These are phyloP conservation scores for Croton setiger DNA, from an alignment of 441 rosid genomes.

Conservation along the genomic window DNA sequence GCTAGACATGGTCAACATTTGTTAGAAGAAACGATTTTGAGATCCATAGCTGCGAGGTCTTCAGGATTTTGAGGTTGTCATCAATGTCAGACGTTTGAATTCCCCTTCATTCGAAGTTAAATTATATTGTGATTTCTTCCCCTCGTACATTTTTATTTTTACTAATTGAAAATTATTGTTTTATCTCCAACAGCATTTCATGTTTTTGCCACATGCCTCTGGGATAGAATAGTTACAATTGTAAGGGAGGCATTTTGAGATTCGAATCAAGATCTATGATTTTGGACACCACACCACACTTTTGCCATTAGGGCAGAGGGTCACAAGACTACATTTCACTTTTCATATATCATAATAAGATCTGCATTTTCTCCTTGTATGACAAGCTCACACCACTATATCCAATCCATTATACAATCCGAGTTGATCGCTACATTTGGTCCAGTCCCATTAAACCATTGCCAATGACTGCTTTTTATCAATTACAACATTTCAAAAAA, in stretches of 20 bases:
- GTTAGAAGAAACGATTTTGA: not conserved
- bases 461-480: constrained; percentile 85
- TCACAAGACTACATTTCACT: no score
- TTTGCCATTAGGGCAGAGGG: no score
- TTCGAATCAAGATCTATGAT: not conserved
- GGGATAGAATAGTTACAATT: no score
- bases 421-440: constrained; percentile 94
- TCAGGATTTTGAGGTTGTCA: no score
- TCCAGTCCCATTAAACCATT: constrained; percentile 80
- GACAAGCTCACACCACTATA: constrained; percentile 91
- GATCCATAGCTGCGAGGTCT: not conserved
- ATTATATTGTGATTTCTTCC: no score
- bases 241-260: no score
- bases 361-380: constrained; percentile 86
- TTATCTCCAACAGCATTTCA: no score
- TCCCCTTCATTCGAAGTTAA: no score
- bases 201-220: no score
- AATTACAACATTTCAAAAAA: constrained; percentile 79
- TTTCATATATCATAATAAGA: constrained; percentile 70
- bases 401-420: constrained; percentile 86
- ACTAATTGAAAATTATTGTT: no score
- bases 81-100: no score
- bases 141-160: no score
- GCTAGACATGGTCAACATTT: constrained; percentile 28
- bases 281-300: not conserved